Evolutionary conservation across 345 rosid species (phyloP).

Genomic region (Schrenkiella parvula): DNA sequence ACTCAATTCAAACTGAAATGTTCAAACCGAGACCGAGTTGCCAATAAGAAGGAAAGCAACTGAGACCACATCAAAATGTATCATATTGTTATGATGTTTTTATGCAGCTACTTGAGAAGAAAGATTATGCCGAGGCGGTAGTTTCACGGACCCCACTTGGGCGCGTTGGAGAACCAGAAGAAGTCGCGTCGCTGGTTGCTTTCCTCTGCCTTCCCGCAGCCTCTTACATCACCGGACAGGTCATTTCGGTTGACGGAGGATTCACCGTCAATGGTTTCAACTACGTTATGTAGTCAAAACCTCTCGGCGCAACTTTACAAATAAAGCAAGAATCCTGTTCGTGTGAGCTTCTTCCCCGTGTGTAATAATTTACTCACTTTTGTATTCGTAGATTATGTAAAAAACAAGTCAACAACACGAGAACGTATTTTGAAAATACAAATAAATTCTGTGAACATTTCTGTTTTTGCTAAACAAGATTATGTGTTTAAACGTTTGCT

Average conservation of each 20-base stretch:
- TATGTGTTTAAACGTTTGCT: not conserved
- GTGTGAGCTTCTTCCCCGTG: not conserved
- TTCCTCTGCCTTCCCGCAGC: conserved; percentile 80
- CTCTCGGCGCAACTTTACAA: not conserved
- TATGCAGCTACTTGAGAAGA: conserved; percentile 51
- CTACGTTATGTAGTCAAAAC: not conserved
- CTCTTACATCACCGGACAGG: conserved; percentile 60
- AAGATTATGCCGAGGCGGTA: conserved; percentile 42
- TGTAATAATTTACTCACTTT: too few relatives aligned
- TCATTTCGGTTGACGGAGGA: conserved; percentile 35
- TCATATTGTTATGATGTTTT: not conserved
- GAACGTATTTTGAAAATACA: too few relatives aligned
- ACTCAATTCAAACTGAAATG: not conserved
- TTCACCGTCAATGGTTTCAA: conserved; percentile 31
- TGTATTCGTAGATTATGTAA: too few relatives aligned
- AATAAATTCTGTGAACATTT: too few relatives aligned
- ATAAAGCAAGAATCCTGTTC: not conserved
- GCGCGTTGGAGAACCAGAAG: conserved; percentile 76
- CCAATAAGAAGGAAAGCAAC: too few relatives aligned
- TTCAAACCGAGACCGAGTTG: not conserved
- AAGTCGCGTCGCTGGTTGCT: conserved; percentile 68
- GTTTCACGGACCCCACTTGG: conserved; percentile 65
- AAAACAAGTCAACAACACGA: too few relatives aligned
- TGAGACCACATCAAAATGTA: not conserved
- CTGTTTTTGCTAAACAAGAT: too few relatives aligned